Evolutionary conservation across 2,329 filamentous ascomycete species (phyloP).

Genomic region (Xylariaceae sp.): DNA sequence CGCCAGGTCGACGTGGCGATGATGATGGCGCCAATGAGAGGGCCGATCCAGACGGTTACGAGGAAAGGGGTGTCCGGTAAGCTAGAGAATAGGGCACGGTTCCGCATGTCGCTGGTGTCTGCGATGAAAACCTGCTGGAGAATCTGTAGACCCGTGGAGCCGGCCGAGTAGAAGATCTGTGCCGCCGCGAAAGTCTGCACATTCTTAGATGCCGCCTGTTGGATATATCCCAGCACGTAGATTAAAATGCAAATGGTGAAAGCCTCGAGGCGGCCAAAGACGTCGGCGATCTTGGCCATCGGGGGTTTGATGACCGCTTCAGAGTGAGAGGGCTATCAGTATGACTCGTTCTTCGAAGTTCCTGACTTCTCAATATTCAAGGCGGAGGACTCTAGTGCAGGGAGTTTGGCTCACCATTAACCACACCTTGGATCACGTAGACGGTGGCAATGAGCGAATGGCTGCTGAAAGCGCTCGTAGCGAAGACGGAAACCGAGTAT

Average conservation of each 20-base stretch:
- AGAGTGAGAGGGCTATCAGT: neutral
- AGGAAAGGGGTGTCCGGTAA: slow-evolving; percentile 58
- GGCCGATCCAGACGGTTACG: slow-evolving; percentile 58
- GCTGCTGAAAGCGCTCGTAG: slow-evolving; percentile 18
- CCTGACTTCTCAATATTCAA: too few species aligned
- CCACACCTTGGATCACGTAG: slow-evolving; percentile 15
- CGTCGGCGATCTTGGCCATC: slow-evolving; percentile 58
- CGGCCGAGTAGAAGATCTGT: slow-evolving; percentile 60
- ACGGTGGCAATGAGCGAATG: slow-evolving; percentile 18
- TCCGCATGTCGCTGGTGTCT: slow-evolving; percentile 56
- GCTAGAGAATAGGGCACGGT: slow-evolving; percentile 56
- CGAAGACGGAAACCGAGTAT: slow-evolving; percentile 53
- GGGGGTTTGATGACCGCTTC: slow-evolving; percentile 56
- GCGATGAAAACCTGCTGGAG: slow-evolving; percentile 63
- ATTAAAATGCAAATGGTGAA: slow-evolving; percentile 52
- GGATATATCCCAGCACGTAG: slow-evolving; percentile 53
- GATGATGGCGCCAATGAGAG: slow-evolving; percentile 46
- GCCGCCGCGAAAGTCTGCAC: slow-evolving; percentile 51
- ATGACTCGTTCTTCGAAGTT: too few species aligned
- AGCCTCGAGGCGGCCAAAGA: slow-evolving; percentile 59
- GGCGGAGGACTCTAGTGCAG: neutral
- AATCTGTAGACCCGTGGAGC: slow-evolving; percentile 55
- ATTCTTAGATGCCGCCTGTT: slow-evolving; percentile 52
- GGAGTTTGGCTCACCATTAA: slow-evolving; percentile 10
- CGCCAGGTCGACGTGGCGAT: slow-evolving; percentile 49